These are phyloP conservation scores for Leccinellum rugosiceps DNA, from an alignment of 768 basidiomycete species.

Conservation along the genomic window DNA sequence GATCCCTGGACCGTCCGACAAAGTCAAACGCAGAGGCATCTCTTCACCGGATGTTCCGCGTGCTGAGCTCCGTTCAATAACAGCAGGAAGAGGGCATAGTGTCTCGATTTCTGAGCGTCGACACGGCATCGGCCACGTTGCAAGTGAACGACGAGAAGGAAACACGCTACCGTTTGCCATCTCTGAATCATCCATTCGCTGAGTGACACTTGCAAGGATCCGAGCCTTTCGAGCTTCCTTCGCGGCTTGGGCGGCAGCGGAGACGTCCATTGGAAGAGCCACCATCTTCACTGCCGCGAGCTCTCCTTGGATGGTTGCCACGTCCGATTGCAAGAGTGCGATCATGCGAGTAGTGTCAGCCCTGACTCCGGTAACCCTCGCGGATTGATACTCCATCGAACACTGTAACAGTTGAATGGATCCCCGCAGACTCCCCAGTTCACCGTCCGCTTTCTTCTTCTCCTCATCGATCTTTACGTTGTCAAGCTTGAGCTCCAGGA, in stretches of 20 bases:
- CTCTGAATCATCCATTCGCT: neutral
- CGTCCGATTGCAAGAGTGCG: slow-evolving; percentile 13
- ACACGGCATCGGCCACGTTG: neutral
- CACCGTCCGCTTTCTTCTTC: slow-evolving; percentile 5
- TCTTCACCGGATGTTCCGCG: neutral
- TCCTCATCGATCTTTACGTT: slow-evolving; percentile 1
- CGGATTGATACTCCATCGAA: slow-evolving; percentile 13
- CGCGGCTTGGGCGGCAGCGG: neutral
- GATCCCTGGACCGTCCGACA: neutral
- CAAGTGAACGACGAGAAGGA: neutral
- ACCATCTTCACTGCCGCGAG: slow-evolving; percentile 8
- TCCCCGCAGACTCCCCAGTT: slow-evolving; percentile 1
- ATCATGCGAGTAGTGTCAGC: slow-evolving; percentile 18
- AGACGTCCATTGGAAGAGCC: neutral
- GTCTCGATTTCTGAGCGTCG: neutral
- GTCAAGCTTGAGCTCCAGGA: slow-evolving; percentile 14
- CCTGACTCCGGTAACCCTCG: slow-evolving; percentile 12
- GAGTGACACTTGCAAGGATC: slow-evolving; percentile 1
- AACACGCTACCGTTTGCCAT: slow-evolving; percentile 3
- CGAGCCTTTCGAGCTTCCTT: slow-evolving; percentile 2
- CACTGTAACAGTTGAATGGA: slow-evolving; percentile 1
- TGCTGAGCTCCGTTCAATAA: neutral
- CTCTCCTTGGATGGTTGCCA: slow-evolving; percentile 7
- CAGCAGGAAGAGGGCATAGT: neutral
- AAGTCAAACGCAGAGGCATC: neutral